Base-by-base conservation (phyloP, 176 grass and related monocot species). In the Oryza australiensis region DNA sequence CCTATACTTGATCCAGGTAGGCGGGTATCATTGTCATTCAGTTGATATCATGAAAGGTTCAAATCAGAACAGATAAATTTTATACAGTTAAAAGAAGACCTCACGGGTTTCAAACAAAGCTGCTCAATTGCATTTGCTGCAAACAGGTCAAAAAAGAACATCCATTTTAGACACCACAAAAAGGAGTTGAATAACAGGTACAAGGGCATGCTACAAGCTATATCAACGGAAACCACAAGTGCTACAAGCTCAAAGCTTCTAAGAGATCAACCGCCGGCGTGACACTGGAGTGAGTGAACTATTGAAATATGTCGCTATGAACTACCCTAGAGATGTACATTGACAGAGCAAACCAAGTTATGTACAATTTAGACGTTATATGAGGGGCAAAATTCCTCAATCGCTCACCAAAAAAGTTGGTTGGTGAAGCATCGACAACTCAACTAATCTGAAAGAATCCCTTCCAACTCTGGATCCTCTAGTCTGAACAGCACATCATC, bases 371-470 rank as follows among this genome's bases (percentile, higher is more conserved):
- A 10, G 20, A 10, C 42, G 55, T 70, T 74, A 10, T n/a, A n/a
- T n/a, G 20, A 14, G 57, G 55, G 80, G 27, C n/a, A 78, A 88
- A 82, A 78, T 45, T 67, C 20, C 22, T 79, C 60, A 65, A 45
- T 80, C 14, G 28, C 86, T 80, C 62, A 45, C 22, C 55, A 32
- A 79, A 83, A 46, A 73, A 72, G 9, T 64, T 33, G 66, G 86
- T 77, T 83, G 11, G 34, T 1, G 35, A 26, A 88, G 42, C 57
- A 34, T 66, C 41, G 45, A 72, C 60, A 29, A 62, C 26, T 37
- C 29, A 6, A 57, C 80, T 92, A 92, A 75, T 92, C 90, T 55
- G 90, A 92, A 80, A 92, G 86, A 18, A 92, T 32, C 55, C 91
- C 76, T 69, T 94, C 92, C 28, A 89, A 22, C 66, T 91, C 89